Evolutionary conservation across 2,329 filamentous ascomycete species (phyloP).

Genomic region (Aspergillus sp.): DNA sequence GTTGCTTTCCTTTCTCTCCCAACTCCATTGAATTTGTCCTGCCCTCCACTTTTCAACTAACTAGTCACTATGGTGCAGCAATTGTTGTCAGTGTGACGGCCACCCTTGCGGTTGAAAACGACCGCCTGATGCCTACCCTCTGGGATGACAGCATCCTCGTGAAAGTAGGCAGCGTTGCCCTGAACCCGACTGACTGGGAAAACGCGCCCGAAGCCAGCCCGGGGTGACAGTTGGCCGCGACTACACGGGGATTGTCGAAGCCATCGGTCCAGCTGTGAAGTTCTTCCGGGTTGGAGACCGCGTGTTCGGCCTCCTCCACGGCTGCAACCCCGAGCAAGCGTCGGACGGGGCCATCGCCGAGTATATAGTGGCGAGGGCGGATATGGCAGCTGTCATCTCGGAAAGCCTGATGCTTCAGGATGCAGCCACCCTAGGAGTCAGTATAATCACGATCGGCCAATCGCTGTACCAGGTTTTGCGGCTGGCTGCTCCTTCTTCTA

Average conservation of each 20-base stretch:
- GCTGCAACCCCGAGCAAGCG: too few relatives aligned
- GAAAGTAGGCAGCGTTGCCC: slow-evolving; percentile 42
- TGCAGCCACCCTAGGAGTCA: slow-evolving; percentile 53
- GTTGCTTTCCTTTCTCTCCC: too few relatives aligned
- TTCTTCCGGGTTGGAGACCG: slow-evolving; percentile 51
- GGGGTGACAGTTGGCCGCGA: slow-evolving; percentile 4
- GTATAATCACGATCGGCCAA: slow-evolving; percentile 34
- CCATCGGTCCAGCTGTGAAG: slow-evolving; percentile 24
- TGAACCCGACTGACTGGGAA: slow-evolving; percentile 37
- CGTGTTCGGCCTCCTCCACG: too few relatives aligned
- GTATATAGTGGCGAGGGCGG: slow-evolving; percentile 49
- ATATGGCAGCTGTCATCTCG: slow-evolving; percentile 48
- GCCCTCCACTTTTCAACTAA: too few relatives aligned
- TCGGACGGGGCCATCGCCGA: slow-evolving; percentile 55
- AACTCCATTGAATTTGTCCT: too few relatives aligned
- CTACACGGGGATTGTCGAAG: slow-evolving; percentile 9
- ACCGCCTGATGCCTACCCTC: background rate
- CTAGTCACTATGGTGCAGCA: too few relatives aligned
- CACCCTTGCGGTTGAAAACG: background rate
- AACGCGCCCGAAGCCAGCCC: background rate
- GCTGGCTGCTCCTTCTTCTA: slow-evolving; percentile 22
- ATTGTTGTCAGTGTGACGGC: background rate
- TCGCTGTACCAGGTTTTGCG: slow-evolving; percentile 32
- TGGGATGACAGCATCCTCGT: background rate
- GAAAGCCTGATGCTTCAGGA: slow-evolving; percentile 51